These are phyloP conservation scores for Globisporangium emineosum DNA, from an alignment of 352 stramenopile genomes.

Conservation along the genomic window DNA sequence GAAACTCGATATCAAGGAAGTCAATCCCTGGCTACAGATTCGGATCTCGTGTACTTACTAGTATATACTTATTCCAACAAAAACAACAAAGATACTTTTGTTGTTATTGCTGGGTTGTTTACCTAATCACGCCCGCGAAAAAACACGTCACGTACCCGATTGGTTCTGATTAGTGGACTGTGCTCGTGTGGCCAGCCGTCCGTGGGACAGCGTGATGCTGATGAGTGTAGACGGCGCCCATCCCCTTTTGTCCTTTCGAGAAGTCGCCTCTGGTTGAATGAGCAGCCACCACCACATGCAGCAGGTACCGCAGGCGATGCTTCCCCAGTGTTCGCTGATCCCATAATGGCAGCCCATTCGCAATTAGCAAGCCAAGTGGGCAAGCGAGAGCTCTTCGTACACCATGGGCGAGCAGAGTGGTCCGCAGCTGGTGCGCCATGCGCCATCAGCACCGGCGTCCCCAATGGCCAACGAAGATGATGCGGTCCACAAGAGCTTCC, in stretches of 20 bases:
- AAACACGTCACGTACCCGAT: too few species aligned
- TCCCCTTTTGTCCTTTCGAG: constrained; percentile 2
- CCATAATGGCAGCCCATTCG: background rate
- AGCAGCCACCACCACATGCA: background rate
- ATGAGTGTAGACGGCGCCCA: constrained; percentile 1
- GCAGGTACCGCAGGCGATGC: background rate
- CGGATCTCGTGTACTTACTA: too few species aligned
- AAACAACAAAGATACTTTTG: too few species aligned
- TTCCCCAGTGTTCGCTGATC: background rate
- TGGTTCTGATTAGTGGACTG: background rate
- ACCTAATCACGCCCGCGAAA: too few species aligned
- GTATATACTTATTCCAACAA: too few species aligned
- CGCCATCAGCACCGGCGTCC: background rate
- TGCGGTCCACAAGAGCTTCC: constrained; percentile 9
- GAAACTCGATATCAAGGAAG: too few species aligned
- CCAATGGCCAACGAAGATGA: background rate
- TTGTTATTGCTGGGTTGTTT: too few species aligned
- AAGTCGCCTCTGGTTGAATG: background rate
- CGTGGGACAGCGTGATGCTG: background rate
- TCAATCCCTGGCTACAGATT: too few species aligned
- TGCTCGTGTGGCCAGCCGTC: background rate
- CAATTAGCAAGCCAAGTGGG: background rate
- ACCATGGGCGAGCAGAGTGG: background rate
- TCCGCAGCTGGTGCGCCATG: constrained; percentile 4
- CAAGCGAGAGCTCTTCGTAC: background rate